Evolutionary conservation across 1,284 basidiomycete genomes (phyloP), one percentile per base, ranked within the genome.

Genomic region (Apiotrichum siamense): DNA sequence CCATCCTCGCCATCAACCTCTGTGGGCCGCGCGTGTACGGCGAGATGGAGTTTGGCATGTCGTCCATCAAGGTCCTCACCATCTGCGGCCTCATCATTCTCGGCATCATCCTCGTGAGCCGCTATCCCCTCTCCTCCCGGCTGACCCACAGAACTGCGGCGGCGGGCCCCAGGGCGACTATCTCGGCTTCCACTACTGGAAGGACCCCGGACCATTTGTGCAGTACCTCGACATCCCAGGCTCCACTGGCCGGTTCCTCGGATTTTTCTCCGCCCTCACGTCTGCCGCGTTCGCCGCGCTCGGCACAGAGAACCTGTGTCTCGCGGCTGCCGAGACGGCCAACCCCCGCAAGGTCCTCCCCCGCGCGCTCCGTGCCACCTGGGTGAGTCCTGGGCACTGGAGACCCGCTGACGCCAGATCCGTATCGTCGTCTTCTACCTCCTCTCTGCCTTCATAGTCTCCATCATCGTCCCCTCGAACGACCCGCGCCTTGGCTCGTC

Each of bases 21-120:
- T 13, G 23, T 12, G 47, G 43, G n/a, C 38, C 44, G 13, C 18
- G 20, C 13, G 55, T 53, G 20, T 74, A 67, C 50, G 72, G 69
- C n/a, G 72, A 74, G 48, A 54, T 47, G 24, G 72, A 75, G 56
- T 75, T 73, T 60, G 69, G 64, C 60, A 68, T 69, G 64, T 80
- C 80, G 10, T 85, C 83, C 9, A 84, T 88, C 72, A 88, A 89
- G 73, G 83, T 89, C 23, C 72, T 88, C 45, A 86, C 85, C 5
- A 85, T 88, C 59, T 77, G 77, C n/a, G 70, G 71, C 27, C 58
- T 75, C 23, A 62, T 65, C 52, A 81, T 83, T 58, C 69, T 82
- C 32, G 80, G 81, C 40, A 80, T 85, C 58, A 79, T 88, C 24
- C 76, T 88, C 56, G n/a, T 85, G 70, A 35, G 57, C 68, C n/a